Evolutionary conservation across 441 rosid species (phyloP).

Genomic region (Eutrema salsugineum): DNA sequence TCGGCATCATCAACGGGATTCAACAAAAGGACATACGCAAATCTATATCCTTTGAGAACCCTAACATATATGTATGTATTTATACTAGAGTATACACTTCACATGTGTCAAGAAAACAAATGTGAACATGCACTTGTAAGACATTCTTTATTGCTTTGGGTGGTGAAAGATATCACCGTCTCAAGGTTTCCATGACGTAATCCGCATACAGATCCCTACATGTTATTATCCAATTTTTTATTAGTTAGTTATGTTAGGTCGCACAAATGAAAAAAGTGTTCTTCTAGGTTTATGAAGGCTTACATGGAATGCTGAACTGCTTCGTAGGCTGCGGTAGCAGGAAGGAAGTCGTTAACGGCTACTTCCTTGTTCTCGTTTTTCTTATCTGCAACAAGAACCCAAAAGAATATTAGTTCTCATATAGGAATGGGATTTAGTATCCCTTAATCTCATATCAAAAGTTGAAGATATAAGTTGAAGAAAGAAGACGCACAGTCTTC

Average conservation of each 20-base stretch:
- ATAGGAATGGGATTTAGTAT: neutral
- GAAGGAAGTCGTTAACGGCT: conserved; percentile 74
- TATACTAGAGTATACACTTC: conserved; percentile 6
- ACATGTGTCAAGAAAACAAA: conserved; percentile 17
- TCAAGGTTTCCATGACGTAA: conserved; percentile 87
- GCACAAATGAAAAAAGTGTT: neutral
- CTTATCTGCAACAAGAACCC: conserved; percentile 54
- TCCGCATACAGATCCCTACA: conserved; percentile 86
- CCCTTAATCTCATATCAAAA: neutral
- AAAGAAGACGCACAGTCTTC: conserved; percentile 60
- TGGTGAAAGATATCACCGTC: conserved; percentile 52
- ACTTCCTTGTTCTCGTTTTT: conserved; percentile 90
- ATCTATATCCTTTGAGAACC: conserved; percentile 14
- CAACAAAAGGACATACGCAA: conserved; percentile 10
- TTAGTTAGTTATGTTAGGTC: neutral
- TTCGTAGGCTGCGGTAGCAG: conserved; percentile 54
- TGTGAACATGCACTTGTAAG: neutral
- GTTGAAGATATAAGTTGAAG: neutral
- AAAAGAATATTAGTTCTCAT: neutral
- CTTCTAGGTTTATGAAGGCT: neutral
- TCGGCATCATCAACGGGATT: conserved; percentile 24
- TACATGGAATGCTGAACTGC: conserved; percentile 68
- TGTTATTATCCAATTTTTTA: neutral
- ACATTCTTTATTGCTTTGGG: neutral
- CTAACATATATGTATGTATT: conserved; percentile 12